Base-by-base conservation (phyloP, 805 yeast species). In the Saitoella complicata region DNA sequence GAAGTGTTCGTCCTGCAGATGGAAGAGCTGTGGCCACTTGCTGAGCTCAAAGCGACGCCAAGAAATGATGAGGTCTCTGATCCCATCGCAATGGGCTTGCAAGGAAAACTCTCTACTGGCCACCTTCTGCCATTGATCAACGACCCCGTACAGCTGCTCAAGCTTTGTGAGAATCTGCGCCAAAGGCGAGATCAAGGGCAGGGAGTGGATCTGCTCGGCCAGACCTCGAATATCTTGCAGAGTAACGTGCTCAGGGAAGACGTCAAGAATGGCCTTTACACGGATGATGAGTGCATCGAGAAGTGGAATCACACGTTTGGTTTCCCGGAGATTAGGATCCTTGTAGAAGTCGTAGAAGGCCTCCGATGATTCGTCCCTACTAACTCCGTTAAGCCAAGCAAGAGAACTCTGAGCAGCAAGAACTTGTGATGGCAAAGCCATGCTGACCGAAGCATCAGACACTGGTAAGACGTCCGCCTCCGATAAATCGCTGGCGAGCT, bases 241-340 rank as follows among this genome's bases (percentile, higher is more conserved):
- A 0, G 94, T 85, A 0, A 91, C 91, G 65, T 93, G 95, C 54
- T 93, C 98, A 0, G 97, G 96, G 95, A 95, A 91, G 55, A 77
- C 75, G 30, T 61, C 61, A 8, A 80, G 58, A 8, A 84, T 59
- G 4, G 61, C 63, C 6, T 58, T 50, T 3, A 76, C 74, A 1
- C 73, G 58, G 3, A 65, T 61, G 54, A 30, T 11, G 7, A 49
- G 30, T 1, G 36, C 13, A 2, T 11, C 13, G 7, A 75, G 62
- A 1, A 79, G 55, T 1, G 53, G 55, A 39, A 77, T 72, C 1
- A 94, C 83, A 36, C 58, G 63, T 45, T 69, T 71, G 2, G 80
- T 71, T 55, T 86, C 94, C 6, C 57, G 57, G 5, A 76, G 65
- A 39, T 75, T 71, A 21, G 71, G 66, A 6, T 78, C 87, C 40